A percentile compares a stretch with the other conserved stretches of the same genome.
Evolutionary conservation across 805 yeast species (phyloP).

Genomic region (Saturnispora serradocipensis): DNA sequence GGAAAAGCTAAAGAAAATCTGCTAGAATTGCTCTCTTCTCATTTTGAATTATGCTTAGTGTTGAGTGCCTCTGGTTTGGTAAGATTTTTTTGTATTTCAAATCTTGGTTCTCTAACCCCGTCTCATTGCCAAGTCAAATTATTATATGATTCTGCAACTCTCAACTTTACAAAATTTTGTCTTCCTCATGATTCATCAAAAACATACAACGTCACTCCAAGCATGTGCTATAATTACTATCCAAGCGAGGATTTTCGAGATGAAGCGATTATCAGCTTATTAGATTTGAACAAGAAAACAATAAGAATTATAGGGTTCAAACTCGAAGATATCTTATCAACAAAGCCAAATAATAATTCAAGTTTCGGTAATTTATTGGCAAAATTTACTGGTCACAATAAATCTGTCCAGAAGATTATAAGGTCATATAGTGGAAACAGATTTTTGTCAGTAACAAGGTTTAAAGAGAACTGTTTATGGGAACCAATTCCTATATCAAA

Average conservation of each 20-base stretch:
- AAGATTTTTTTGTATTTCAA: conserved; percentile 38
- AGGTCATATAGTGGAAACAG: conserved; percentile 62
- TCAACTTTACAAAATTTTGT: conserved; percentile 22
- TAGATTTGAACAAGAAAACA: conserved; percentile 30
- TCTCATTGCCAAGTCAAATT: conserved; percentile 35
- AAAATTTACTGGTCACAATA: conserved; percentile 78
- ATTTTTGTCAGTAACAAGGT: conserved; percentile 49
- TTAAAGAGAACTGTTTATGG: conserved; percentile 59
- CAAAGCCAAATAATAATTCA: conserved; percentile 8
- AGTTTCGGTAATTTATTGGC: conserved; percentile 32
- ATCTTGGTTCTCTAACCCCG: conserved; percentile 40
- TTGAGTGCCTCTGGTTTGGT: conserved; percentile 35
- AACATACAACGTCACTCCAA: neutral
- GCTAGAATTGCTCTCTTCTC: conserved; percentile 20
- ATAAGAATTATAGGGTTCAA: conserved; percentile 28
- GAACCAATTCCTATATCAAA: conserved; percentile 28
- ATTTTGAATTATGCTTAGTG: conserved; percentile 33
- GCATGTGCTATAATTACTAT: conserved; percentile 4
- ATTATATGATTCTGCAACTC: conserved; percentile 22
- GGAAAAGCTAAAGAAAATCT: conserved; percentile 15
- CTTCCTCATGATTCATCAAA: conserved; percentile 22
- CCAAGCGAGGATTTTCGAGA: conserved; percentile 1
- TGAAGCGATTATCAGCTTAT: conserved; percentile 1
- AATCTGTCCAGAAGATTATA: conserved; percentile 59
- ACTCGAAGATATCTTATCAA: conserved; percentile 23